Percentiles rank a stretch among this genome's conserved stretches.
These are phyloP conservation scores for Sporothrix brasiliensis DNA, from an alignment of 2,329 filamentous ascomycete genomes.

Conservation along the genomic window DNA sequence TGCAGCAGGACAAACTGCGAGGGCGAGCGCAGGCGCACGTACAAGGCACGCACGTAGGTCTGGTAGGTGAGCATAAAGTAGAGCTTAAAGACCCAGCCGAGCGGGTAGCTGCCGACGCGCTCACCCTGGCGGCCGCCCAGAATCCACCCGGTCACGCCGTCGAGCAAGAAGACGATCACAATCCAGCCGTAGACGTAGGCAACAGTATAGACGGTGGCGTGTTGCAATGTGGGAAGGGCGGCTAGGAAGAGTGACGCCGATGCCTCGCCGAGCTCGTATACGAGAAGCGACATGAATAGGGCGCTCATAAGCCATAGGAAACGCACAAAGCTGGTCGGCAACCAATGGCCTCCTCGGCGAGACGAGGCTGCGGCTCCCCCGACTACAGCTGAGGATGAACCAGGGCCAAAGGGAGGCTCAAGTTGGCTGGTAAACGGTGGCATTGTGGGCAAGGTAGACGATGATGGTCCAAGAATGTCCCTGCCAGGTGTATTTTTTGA, in stretches of 20 bases:
- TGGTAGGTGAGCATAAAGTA: conserved; percentile 71
- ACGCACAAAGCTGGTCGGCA: conserved; percentile 67
- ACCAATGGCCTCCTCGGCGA: conserved; percentile 52
- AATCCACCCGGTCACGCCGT: conserved; percentile 68
- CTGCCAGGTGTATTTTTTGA: not conserved
- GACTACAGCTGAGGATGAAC: conserved; percentile 45
- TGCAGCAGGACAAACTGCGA: conserved; percentile 68
- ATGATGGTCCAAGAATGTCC: not conserved
- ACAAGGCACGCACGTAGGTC: conserved; percentile 69
- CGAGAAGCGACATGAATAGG: conserved; percentile 63
- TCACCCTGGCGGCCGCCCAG: conserved; percentile 67
- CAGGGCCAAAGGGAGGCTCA: not conserved
- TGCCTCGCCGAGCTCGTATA: conserved; percentile 68
- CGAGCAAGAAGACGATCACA: conserved; percentile 65
- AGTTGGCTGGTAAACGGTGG: not conserved
- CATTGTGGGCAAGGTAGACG: not conserved
- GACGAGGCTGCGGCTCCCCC: not conserved
- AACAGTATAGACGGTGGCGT: conserved; percentile 67
- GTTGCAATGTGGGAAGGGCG: conserved; percentile 56
- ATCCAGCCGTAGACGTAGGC: conserved; percentile 73
- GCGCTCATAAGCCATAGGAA: conserved; percentile 72
- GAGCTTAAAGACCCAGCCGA: conserved; percentile 72
- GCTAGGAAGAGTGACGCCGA: conserved; percentile 70
- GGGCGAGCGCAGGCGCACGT: conserved; percentile 67
- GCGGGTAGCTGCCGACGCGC: conserved; percentile 68